These are phyloP conservation scores for Gymnopilus dilepis DNA, from an alignment of 768 basidiomycete genomes.

Conservation along the genomic window DNA sequence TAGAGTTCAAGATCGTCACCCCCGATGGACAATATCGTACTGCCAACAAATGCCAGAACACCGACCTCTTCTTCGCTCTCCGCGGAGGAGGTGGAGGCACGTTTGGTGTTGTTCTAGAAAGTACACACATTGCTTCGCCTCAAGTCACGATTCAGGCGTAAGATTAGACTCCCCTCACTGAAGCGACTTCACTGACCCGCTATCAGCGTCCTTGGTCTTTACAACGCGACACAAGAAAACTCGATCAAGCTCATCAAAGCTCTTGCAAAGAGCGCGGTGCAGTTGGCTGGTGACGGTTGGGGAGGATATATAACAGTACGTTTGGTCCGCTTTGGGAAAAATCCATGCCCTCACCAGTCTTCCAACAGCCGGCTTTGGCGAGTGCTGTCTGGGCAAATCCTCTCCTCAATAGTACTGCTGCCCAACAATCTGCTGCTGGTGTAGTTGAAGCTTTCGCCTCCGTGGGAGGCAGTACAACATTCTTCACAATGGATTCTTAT, in stretches of 20 bases:
- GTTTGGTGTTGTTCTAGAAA: slow-evolving; percentile 42
- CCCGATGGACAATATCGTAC: slow-evolving; percentile 46
- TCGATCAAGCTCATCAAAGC: slow-evolving; percentile 19
- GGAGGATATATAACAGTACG: slow-evolving; percentile 28
- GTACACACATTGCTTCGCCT: slow-evolving; percentile 19
- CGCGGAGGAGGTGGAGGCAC: slow-evolving; percentile 51
- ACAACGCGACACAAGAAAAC: slow-evolving; percentile 22
- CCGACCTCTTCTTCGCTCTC: slow-evolving; percentile 51
- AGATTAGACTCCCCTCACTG: not conserved
- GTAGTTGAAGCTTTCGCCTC: slow-evolving; percentile 22
- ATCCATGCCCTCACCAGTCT: not conserved
- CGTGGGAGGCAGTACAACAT: slow-evolving; percentile 21
- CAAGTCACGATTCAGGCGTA: slow-evolving; percentile 24
- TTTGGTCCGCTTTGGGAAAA: not conserved
- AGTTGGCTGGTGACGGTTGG: slow-evolving; percentile 26
- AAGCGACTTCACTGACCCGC: not conserved
- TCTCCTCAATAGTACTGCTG: slow-evolving; percentile 11
- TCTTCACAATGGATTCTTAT: slow-evolving; percentile 23
- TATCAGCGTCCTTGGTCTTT: slow-evolving; percentile 20
- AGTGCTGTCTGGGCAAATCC: slow-evolving; percentile 26
- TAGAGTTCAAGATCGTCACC: slow-evolving; percentile 42
- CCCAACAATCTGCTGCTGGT: slow-evolving; percentile 19
- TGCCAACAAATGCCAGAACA: slow-evolving; percentile 47
- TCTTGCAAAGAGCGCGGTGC: slow-evolving; percentile 20
- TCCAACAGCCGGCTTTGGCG: slow-evolving; percentile 14